A percentile compares a stretch with the other conserved stretches of the same genome.
Conservation (phyloP, 257 asterid genomes). For the Nicotiana sylvestris region DNA sequence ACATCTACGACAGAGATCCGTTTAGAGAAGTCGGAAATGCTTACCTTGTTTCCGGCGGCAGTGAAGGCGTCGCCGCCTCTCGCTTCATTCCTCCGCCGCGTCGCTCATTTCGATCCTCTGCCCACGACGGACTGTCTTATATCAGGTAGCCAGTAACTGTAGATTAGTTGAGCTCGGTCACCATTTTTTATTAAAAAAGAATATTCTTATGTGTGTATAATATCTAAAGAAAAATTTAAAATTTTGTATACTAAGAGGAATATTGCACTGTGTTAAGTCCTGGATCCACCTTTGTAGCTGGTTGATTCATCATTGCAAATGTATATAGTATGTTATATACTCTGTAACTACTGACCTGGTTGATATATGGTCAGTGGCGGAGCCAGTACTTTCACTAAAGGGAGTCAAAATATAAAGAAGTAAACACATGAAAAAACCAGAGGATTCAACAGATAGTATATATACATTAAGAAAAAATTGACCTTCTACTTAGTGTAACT, state of each 20-base stretch:
- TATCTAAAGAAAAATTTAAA: neutral
- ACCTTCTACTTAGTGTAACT: too few relatives aligned
- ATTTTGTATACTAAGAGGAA: neutral
- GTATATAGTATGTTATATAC: neutral
- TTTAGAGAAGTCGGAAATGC: constrained; percentile 97
- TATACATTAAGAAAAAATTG: too few relatives aligned
- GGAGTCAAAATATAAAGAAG: too few relatives aligned
- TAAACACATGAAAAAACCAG: too few relatives aligned
- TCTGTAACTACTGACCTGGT: neutral
- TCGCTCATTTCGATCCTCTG: constrained; percentile 27
- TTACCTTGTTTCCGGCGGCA: constrained; percentile 87
- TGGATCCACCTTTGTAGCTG: neutral
- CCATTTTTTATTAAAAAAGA: too few relatives aligned
- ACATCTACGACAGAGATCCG: constrained; percentile 74
- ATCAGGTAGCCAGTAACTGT: constrained; percentile 45
- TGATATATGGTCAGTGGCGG: neutral
- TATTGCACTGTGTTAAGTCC: neutral
- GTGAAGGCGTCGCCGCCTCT: constrained; percentile 76
- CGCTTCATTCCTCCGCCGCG: constrained; percentile 29
- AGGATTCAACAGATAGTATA: too few relatives aligned
- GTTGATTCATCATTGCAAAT: neutral
- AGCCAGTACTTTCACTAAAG: too few relatives aligned
- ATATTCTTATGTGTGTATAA: too few relatives aligned
- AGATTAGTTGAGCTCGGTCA: too few relatives aligned
- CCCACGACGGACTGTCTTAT: constrained; percentile 58